Evolutionary conservation across 768 basidiomycete genomes (phyloP).

Genomic region (Holtermannia corniformis): DNA sequence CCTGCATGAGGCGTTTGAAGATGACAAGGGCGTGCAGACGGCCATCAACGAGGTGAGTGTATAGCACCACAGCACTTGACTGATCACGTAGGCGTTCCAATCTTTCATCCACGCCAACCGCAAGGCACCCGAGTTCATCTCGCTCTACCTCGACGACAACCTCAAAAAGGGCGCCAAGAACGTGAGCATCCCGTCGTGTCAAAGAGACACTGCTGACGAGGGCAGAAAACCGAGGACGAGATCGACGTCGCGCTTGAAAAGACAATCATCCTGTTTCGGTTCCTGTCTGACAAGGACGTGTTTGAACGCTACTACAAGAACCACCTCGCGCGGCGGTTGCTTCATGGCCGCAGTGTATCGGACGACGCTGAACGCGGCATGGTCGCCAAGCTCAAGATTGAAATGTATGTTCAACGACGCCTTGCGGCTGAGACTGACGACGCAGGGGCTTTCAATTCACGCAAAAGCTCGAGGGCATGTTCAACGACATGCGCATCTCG

Average conservation of each 20-base stretch:
- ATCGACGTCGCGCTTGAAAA: conserved; percentile 85
- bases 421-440: not conserved
- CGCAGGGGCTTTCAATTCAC: conserved; percentile 82
- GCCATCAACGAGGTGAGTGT: conserved; percentile 70
- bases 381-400: conserved; percentile 92
- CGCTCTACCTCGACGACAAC: conserved; percentile 93
- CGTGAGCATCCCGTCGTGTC: too few relatives aligned
- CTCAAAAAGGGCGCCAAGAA: conserved; percentile 89
- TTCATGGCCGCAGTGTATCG: conserved; percentile 76
- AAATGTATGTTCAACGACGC: conserved; percentile 46
- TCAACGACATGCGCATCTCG: conserved; percentile 89
- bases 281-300: conserved; percentile 85
- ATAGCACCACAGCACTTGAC: not conserved
- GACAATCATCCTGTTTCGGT: conserved; percentile 92
- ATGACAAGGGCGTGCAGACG: conserved; percentile 67
- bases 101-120: conserved; percentile 80
- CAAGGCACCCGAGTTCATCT: conserved; percentile 86
- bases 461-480: conserved; percentile 97
- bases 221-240: conserved; percentile 86
- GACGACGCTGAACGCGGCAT: conserved; percentile 97
- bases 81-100: conserved; percentile 65
- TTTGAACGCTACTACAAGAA: conserved; percentile 97
- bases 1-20: conserved; percentile 60
- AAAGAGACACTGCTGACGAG: too few relatives aligned
- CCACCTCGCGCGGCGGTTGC: conserved; percentile 85